A percentile compares a stretch with the other conserved stretches of the same genome.
These are phyloP conservation scores for Mycena citricolor DNA, from an alignment of 1,284 basidiomycete species.

Conservation along the genomic window DNA sequence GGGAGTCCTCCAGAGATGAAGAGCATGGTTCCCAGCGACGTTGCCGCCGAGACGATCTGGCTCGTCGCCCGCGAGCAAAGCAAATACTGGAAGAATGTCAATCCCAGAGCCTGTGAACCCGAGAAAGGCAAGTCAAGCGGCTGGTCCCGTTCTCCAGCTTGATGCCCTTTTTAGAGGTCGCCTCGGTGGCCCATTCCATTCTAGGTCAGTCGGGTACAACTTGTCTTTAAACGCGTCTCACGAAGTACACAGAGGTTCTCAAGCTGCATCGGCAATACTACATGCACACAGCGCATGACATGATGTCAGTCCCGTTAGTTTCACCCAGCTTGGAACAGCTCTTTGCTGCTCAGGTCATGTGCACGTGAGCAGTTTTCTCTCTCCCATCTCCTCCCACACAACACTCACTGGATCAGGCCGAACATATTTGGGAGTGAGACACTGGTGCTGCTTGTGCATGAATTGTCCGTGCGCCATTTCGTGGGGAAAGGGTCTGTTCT, in stretches of 20 bases:
- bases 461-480: no score
- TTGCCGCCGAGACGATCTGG: conserved; percentile 85
- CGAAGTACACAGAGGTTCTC: conserved; percentile 59
- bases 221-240: conserved; percentile 2
- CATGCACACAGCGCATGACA: conserved; percentile 67
- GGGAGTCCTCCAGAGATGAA: conserved; percentile 78
- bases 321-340: conserved; percentile 61
- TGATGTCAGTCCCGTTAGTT: conserved; percentile 81
- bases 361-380: conserved; percentile 60
- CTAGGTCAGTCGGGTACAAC: conserved; percentile 44
- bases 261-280: conserved; percentile 83
- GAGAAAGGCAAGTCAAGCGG: conserved; percentile 61
- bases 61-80: conserved; percentile 85
- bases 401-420: conserved; percentile 37
- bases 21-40: conserved; percentile 69
- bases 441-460: conserved; percentile 83
- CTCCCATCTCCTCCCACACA: conserved; percentile 8
- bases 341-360: conserved; percentile 80
- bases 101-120: conserved; percentile 77
- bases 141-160: conserved; percentile 3
- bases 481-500: no score
- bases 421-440: conserved; percentile 71
- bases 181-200: conserved; percentile 61
- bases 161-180: conserved; percentile 43
- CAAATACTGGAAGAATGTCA: conserved; percentile 87